phyloP scores from a whole-genome alignment of 2,329 filamentous ascomycete species.

The Aspergillus jensenii region DNA sequence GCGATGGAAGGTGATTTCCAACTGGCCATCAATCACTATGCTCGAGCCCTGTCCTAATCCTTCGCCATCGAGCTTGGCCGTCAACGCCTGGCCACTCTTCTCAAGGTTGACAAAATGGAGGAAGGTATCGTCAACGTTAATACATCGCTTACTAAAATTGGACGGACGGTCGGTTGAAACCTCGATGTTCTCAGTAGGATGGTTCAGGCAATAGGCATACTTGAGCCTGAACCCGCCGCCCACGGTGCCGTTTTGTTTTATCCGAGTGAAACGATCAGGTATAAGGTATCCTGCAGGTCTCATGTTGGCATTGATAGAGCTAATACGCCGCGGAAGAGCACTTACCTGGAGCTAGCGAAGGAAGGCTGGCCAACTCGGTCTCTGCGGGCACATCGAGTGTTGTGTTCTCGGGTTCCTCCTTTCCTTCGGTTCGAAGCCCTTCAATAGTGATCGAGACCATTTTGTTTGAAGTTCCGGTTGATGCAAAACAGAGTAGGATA shows the following conservation, averaged over 20 bases:
- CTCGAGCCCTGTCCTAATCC: background rate
- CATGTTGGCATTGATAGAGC: no score
- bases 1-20: background rate
- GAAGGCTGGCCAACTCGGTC: background rate
- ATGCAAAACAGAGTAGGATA: background rate
- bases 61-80: background rate
- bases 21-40: background rate
- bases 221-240: background rate
- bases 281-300: no score
- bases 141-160: background rate
- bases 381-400: background rate
- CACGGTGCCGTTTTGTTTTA: background rate
- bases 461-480: background rate
- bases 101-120: background rate
- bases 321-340: no score
- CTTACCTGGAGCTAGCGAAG: background rate
- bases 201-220: fast-evolving
- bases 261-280: background rate
- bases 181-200: background rate
- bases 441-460: background rate
- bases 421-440: background rate
- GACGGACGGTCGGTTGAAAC: background rate
- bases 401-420: background rate
- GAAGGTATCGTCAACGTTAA: background rate
- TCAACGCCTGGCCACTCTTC: background rate